Evolutionary conservation across 164 flowering plant genomes (phyloP), one percentile per base, ranked within the genome.

Genomic region (Echeveria elegans): DNA sequence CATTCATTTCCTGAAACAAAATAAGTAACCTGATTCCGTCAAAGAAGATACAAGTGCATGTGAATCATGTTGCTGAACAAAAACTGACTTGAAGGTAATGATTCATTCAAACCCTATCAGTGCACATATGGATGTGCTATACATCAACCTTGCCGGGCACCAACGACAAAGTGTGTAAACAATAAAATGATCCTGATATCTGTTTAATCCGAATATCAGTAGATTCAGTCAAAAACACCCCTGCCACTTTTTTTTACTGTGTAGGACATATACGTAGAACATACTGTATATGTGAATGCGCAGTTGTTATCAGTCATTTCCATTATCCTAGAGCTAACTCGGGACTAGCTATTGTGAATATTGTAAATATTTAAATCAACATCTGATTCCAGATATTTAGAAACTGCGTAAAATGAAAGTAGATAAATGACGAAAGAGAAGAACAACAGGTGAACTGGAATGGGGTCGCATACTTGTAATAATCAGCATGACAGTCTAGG

Each of bases 1-100:
- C 98, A 73, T 80, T 81, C 69, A 82, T 66, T 84, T 93, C 98
- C 97, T 93, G 81, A 6, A 38, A 45, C 61, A n/a, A 28, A 28
- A 28, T 11, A 14, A 12, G 19, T 29, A 26, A 56, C 12, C 4
- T 56, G 61, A 56, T 28, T 11, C 32, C 26, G 19, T 56, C 1
- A 56, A 6, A 48, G 1, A 23, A 53, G 28, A 53, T n/a, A n/a
- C 11, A 48, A 8, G 14, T 52, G 6, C 58, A 56, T 6, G 7
- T 0, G 30, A 28, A 56, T 11, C 61, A 28, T 4, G 6, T 56
- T 8, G 16, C 28, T n/a, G 24, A 50, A 50, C 6, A 21, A 10
- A 12, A 23, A 50, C 26, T 50, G 28, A 50, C 56, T 6, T 2
- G 6, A 50, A n/a, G n/a, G n/a, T n/a, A n/a, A n/a, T n/a, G 6